A percentile compares a stretch with the other conserved stretches of the same genome.
phyloP scores from a whole-genome alignment of 2,329 filamentous ascomycete genomes.

The Helicocarpus griseus region DNA sequence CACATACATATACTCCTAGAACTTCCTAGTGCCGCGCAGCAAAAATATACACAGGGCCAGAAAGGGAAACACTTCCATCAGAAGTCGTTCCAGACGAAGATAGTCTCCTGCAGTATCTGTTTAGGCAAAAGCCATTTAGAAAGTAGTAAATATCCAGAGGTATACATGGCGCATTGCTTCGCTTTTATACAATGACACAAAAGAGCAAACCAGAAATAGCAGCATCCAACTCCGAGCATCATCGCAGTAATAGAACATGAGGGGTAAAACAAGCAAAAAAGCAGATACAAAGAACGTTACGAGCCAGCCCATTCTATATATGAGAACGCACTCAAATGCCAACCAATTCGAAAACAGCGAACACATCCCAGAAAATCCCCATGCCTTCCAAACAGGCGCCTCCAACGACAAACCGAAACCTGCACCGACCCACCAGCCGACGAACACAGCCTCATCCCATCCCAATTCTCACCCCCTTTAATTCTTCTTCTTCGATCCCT shows the following conservation, averaged over 20 bases:
- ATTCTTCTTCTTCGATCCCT: constrained; percentile 10
- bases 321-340: no score
- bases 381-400: no score
- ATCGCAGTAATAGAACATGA: no score
- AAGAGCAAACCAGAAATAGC: neutral
- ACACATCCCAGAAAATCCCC: no score
- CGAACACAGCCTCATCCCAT: neutral
- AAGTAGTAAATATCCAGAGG: neutral
- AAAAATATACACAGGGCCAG: no score
- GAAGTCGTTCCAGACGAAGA: no score
- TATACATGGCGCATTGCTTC: neutral
- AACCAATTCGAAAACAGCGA: no score
- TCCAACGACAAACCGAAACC: neutral
- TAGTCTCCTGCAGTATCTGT: neutral
- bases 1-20: no score
- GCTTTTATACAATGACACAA: neutral
- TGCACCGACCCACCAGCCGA: neutral
- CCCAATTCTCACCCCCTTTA: neutral
- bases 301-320: no score
- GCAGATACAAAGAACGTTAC: no score
- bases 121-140: neutral
- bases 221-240: neutral
- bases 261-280: neutral
- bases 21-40: no score
- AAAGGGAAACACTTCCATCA: no score